A percentile compares a stretch with the other conserved stretches of the same genome.
phyloP scores from a whole-genome alignment of 192 early-diverging fungal genomes.

The Funneliformis geosporum region DNA sequence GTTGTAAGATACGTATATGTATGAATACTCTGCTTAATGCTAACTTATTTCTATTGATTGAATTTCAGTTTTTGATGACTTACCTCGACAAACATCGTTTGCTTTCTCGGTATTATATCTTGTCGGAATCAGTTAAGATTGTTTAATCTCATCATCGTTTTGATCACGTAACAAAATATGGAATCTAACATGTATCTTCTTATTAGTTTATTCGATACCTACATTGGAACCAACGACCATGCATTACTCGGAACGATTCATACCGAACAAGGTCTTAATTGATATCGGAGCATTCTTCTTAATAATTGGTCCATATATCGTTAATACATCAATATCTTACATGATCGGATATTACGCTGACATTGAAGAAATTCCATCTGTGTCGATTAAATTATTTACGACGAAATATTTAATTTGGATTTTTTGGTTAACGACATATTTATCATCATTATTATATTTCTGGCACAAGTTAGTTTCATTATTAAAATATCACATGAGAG shows the following conservation, averaged over 20 bases:
- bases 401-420: constrained; percentile 8
- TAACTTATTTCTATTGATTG: neutral
- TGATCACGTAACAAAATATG: neutral
- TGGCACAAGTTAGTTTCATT: neutral
- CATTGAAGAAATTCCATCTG: neutral
- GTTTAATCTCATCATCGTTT: neutral
- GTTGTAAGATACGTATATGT: neutral
- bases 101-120: neutral
- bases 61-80: neutral
- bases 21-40: neutral
- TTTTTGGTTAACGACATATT: constrained; percentile 3
- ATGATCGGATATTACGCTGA: neutral
- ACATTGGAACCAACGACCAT: neutral
- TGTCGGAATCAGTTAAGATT: neutral
- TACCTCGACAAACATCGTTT: constrained; percentile 8
- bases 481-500: constrained; percentile 11
- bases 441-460: neutral
- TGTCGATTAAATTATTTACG: neutral
- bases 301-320: constrained; percentile 6
- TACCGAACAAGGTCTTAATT: neutral
- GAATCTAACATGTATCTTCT: neutral
- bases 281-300: neutral
- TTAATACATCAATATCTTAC: constrained; percentile 10
- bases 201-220: constrained; percentile 7
- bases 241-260: neutral